phyloP scores from a whole-genome alignment of 805 yeast genomes.

The Kuraishia hungarica region DNA sequence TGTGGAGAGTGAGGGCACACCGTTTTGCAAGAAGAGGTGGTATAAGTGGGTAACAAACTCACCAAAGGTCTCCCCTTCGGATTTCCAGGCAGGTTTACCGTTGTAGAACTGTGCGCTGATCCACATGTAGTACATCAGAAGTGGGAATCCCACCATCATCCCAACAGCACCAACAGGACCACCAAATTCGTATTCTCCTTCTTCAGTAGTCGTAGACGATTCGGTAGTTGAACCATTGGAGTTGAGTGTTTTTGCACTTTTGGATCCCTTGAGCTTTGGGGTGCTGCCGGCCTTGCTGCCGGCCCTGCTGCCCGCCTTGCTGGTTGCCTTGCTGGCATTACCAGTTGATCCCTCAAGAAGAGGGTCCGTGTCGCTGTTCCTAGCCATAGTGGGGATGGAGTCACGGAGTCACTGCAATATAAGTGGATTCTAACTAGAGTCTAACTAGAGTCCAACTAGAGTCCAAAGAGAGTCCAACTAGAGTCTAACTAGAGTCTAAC shows the following conservation, averaged over 20 bases:
- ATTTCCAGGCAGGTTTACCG: slow-evolving; percentile 68
- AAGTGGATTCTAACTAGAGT: too few species aligned
- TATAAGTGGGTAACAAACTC: slow-evolving; percentile 39
- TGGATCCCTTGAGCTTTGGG: neutral
- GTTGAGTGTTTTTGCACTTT: neutral
- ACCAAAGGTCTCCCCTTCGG: slow-evolving; percentile 40
- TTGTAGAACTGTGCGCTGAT: slow-evolving; percentile 73
- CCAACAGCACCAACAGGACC: slow-evolving; percentile 85
- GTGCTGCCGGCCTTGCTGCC: too few species aligned
- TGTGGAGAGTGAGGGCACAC: slow-evolving; percentile 49
- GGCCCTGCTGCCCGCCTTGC: too few species aligned
- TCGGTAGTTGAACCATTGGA: too few species aligned
- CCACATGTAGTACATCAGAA: slow-evolving; percentile 96
- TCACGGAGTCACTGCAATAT: neutral
- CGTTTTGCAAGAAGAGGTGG: slow-evolving; percentile 39
- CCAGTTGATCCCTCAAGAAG: neutral
- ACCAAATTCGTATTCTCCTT: slow-evolving; percentile 84
- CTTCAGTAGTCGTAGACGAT: too few species aligned
- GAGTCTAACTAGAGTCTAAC: too few species aligned
- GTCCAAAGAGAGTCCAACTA: too few species aligned
- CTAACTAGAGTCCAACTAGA: too few species aligned
- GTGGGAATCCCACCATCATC: slow-evolving; percentile 90
- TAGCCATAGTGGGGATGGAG: neutral
- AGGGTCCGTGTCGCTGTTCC: neutral
- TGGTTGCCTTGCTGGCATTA: too few species aligned